A percentile compares a stretch with the other conserved stretches of the same genome.
These are phyloP conservation scores for Lotmaria passim DNA, from an alignment of 208 protist species.

Conservation along the genomic window DNA sequence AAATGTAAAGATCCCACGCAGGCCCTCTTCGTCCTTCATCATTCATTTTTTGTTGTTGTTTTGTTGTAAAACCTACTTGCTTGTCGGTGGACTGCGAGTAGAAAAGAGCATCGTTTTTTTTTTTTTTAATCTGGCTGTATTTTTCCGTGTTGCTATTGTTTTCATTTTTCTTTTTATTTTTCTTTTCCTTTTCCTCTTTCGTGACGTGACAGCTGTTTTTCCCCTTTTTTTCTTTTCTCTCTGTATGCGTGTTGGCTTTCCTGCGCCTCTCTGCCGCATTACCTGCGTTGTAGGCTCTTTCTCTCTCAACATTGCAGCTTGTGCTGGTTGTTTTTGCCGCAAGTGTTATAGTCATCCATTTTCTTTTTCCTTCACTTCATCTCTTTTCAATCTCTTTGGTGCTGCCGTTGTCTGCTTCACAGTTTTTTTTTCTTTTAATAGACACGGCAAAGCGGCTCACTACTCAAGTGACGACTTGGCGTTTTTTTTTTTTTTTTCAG, in stretches of 20 bases:
- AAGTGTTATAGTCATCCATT: no score
- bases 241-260: neutral
- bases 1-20: neutral
- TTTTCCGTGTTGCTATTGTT: neutral
- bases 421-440: no score
- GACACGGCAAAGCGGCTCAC: no score
- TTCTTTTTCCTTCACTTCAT: neutral
- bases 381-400: slow-evolving; percentile 2
- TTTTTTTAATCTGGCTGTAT: slow-evolving; percentile 6
- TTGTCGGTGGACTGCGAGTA: neutral
- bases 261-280: neutral
- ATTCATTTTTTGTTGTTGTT: slow-evolving; percentile 10
- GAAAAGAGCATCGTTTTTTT: slow-evolving; percentile 12
- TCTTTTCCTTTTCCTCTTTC: neutral
- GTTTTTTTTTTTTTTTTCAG: no score
- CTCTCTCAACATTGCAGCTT: no score
- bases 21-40: neutral
- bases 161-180: neutral
- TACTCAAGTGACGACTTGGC: neutral
- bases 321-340: no score
- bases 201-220: neutral
- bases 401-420: no score
- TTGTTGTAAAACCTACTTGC: slow-evolving; percentile 3
- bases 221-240: neutral
- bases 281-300: neutral